Base-by-base conservation (phyloP, 2,329 filamentous ascomycete genomes). In the Periconia macrospinosa region DNA sequence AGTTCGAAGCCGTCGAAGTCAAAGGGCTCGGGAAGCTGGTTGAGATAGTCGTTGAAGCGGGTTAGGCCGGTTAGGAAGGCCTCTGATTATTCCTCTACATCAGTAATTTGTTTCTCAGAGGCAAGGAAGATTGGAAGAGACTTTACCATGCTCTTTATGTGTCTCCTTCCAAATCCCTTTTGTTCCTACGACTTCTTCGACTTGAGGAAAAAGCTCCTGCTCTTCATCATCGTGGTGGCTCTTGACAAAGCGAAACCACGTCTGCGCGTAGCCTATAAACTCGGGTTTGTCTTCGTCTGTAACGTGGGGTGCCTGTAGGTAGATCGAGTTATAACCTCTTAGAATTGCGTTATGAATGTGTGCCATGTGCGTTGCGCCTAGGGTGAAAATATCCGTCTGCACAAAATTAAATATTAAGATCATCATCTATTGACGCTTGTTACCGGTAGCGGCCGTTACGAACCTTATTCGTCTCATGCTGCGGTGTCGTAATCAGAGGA, bases 271-370 rank as follows among this genome's bases (percentile, higher is more conserved):
- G 1, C 71, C 71, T 17, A 75, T 58, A 52, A 75, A 75, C 6
- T 72, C 66, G 1, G 65, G 45, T 46, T 71, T 70, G 44, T 75
- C 70, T 13, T 52, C 62, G 1, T 62, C 50, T 44, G 56, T 61
- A 8, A 75, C 54, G 50, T 70, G 55, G 0, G 67, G 69, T 0
- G 72, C 70, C 63, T 77, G 75, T 0, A 69, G 62, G 50, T 75
- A 76, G 23, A 76, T 75, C 15, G 69, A 69, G 58, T 76, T 77
- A 59, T 72, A 75, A 37, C 72, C 72, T 35, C 74, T 65, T 7
- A 77, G 57, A 40, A 76, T 70, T 0, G 71, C 61, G 42, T 77
- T 77, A 60, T 77, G 75, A 11, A 76, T 65, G 37, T 73, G 63
- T 8, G 72, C 66, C 74, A 74, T 72, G 45, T 73, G 68, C 15